These are phyloP conservation scores for Bipolaris sorokiniana DNA, from an alignment of 2,329 filamentous ascomycete genomes.

Conservation along the genomic window DNA sequence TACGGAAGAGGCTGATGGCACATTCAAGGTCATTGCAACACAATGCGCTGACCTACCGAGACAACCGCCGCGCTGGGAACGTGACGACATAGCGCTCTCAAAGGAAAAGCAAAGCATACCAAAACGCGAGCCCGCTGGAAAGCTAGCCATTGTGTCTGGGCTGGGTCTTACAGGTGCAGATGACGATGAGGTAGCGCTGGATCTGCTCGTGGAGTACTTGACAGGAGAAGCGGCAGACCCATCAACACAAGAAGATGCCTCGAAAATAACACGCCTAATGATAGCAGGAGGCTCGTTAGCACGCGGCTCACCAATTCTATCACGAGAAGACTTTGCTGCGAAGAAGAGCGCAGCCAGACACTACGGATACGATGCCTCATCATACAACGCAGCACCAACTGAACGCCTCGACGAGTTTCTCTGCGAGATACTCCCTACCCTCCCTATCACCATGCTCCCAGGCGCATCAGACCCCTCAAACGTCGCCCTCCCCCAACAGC, in stretches of 20 bases:
- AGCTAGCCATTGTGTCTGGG: slow-evolving; percentile 88
- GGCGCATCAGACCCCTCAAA: slow-evolving; percentile 87
- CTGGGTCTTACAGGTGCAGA: slow-evolving; percentile 80
- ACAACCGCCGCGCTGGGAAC: slow-evolving; percentile 80
- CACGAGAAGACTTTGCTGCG: slow-evolving; percentile 53
- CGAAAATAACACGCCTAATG: slow-evolving; percentile 80
- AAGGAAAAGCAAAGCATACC: slow-evolving; percentile 46
- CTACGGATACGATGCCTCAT: slow-evolving; percentile 89
- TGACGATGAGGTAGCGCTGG: slow-evolving; percentile 75
- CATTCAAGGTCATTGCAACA: slow-evolving; percentile 90
- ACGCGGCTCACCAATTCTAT: slow-evolving; percentile 54
- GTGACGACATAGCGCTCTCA: slow-evolving; percentile 59
- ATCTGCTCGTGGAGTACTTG: slow-evolving; percentile 83
- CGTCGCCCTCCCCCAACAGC: slow-evolving; percentile 87
- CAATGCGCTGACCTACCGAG: slow-evolving; percentile 85
- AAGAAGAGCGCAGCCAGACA: slow-evolving; percentile 70
- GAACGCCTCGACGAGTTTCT: slow-evolving; percentile 85
- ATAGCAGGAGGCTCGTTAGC: slow-evolving; percentile 89
- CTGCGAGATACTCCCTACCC: slow-evolving; percentile 76
- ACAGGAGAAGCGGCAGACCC: slow-evolving; percentile 77
- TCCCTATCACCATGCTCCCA: slow-evolving; percentile 88
- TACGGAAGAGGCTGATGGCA: slow-evolving; percentile 88
- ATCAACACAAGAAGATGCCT: slow-evolving; percentile 63
- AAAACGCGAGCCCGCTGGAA: slow-evolving; percentile 61
- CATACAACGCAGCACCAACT: slow-evolving; percentile 87